phyloP scores from a whole-genome alignment of 176 grass and related monocot genomes.

The Guadua angustifolia region DNA sequence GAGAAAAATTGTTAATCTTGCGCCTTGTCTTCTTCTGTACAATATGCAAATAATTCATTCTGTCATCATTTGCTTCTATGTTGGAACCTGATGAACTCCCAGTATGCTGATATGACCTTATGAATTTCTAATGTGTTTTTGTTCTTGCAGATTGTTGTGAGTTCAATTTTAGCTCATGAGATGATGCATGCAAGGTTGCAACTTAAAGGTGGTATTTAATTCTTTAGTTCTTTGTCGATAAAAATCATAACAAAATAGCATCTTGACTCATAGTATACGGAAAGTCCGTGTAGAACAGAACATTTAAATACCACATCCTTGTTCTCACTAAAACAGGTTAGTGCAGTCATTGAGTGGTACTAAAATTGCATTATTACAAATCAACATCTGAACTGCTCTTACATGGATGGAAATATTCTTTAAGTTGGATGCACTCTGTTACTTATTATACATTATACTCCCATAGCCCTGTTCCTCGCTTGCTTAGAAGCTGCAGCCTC shows the following conservation, averaged over 20 bases:
- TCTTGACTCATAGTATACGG: background rate
- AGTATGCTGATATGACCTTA: background rate
- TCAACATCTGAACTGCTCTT: background rate
- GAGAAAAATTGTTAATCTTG: too few species aligned
- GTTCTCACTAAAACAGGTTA: background rate
- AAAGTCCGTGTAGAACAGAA: background rate
- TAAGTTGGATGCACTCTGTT: background rate
- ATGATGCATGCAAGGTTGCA: conserved; percentile 99
- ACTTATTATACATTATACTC: background rate
- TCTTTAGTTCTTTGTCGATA: conserved; percentile 8
- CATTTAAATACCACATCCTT: background rate
- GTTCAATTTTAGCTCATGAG: conserved; percentile 95
- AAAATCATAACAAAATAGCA: conserved; percentile 7
- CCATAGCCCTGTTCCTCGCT: too few species aligned
- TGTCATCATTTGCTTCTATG: background rate
- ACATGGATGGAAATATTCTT: background rate
- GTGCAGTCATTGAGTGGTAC: background rate
- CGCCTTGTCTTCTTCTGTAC: too few species aligned
- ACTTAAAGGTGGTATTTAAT: conserved; percentile 68
- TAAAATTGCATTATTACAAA: background rate
- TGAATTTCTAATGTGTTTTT: conserved; percentile 23
- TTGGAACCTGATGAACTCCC: background rate
- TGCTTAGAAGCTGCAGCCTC: background rate
- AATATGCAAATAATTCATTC: background rate
- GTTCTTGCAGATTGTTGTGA: conserved; percentile 73